These are phyloP conservation scores for Aspergillus taichungensis DNA, from an alignment of 495 filamentous ascomycete species.

Conservation along the genomic window DNA sequence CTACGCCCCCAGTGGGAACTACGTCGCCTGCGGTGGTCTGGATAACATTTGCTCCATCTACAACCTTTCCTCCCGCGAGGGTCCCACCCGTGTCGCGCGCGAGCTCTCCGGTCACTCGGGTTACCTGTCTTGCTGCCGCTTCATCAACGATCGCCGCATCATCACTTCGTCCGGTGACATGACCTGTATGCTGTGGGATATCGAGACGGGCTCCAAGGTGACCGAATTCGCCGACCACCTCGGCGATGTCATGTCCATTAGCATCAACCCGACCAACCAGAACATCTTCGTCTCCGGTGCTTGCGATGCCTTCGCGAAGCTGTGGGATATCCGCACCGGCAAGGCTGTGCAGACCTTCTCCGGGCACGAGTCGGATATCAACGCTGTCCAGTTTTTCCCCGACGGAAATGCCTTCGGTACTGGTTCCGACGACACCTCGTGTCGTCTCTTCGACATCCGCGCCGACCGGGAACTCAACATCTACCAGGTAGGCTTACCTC, in stretches of 20 bases:
- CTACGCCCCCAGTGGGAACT: conserved; percentile 97
- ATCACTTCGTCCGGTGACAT: conserved; percentile 98
- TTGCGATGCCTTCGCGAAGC: conserved; percentile 95
- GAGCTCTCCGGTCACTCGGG: conserved; percentile 96
- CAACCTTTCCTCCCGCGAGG: conserved; percentile 93
- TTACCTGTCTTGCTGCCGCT: conserved; percentile 96
- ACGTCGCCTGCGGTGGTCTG: conserved; percentile 93
- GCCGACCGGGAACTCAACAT: conserved; percentile 93
- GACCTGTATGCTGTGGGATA: conserved; percentile 99
- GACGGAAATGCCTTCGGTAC: conserved; percentile 98
- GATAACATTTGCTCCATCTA: conserved; percentile 99
- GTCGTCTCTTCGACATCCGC: conserved; percentile 94
- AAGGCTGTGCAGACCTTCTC: conserved; percentile 98
- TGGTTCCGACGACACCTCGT: conserved; percentile 95
- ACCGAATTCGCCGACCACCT: conserved; percentile 98
- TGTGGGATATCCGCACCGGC: conserved; percentile 97
- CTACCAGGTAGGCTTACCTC: conserved; percentile 64
- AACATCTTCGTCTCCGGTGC: conserved; percentile 94
- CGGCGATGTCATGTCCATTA: conserved; percentile 99
- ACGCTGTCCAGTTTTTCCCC: conserved; percentile 98
- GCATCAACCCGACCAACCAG: conserved; percentile 98
- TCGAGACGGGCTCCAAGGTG: conserved; percentile 93
- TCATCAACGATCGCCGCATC: conserved; percentile 97
- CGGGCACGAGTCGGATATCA: conserved; percentile 98
- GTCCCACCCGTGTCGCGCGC: conserved; percentile 89